These are phyloP conservation scores for Eucalyptus cloeziana DNA, from an alignment of 345 rosid genomes.

Conservation along the genomic window DNA sequence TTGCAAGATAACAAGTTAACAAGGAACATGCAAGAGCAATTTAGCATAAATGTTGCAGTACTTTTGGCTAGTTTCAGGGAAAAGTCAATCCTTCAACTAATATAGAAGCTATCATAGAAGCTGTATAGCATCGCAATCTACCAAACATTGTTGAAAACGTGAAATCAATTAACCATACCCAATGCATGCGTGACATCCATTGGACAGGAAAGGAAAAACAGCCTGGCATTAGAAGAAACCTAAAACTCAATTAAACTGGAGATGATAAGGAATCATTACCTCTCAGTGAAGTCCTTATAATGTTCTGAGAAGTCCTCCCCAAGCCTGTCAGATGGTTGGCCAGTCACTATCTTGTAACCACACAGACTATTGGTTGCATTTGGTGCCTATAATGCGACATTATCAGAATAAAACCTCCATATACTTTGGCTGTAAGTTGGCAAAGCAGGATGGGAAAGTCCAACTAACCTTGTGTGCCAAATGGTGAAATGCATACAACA, in stretches of 20 bases:
- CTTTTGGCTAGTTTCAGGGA: not conserved
- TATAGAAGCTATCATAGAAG: not conserved
- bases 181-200: not conserved
- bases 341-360: slow-evolving; percentile 95
- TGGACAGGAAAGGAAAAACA: not conserved
- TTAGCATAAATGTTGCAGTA: not conserved
- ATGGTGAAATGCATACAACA: slow-evolving; percentile 82
- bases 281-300: slow-evolving; percentile 80
- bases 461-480: slow-evolving; percentile 77
- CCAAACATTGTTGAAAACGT: not conserved
- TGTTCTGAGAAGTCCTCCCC: slow-evolving; percentile 94
- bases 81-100: not conserved
- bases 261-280: slow-evolving; percentile 16
- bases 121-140: not conserved
- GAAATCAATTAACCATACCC: not conserved
- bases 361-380: slow-evolving; percentile 94
- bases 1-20: not conserved
- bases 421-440: not conserved
- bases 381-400: slow-evolving; percentile 54
- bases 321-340: slow-evolving; percentile 94
- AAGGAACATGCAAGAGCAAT: not conserved
- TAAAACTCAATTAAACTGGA: not conserved
- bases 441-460: not conserved
- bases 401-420: slow-evolving; percentile 4
- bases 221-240: not conserved